A percentile compares a stretch with the other conserved stretches of the same genome.
phyloP scores from a whole-genome alignment of 1,139 yeast species.

The Hansenula lynferdii region DNA sequence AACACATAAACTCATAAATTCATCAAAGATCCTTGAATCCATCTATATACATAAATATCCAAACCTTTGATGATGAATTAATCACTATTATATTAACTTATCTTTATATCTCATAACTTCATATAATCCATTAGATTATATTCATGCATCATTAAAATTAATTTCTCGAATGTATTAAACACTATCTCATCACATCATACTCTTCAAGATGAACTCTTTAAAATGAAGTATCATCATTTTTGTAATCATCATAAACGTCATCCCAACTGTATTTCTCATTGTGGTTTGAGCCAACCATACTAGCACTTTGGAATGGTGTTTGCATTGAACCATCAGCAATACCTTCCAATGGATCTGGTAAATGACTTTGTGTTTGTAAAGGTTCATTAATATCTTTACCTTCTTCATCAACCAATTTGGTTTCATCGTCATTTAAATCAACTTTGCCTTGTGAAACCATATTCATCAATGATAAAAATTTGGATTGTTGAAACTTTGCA shows the following conservation, averaged over 20 bases:
- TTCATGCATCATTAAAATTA: too few relatives aligned
- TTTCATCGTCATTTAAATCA: constrained; percentile 20
- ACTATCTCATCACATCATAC: too few relatives aligned
- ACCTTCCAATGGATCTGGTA: constrained; percentile 24
- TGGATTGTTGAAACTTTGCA: constrained; percentile 23
- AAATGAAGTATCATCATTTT: constrained; percentile 22
- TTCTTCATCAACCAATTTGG: constrained; percentile 21
- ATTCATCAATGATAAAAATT: constrained; percentile 24
- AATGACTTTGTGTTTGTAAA: background rate
- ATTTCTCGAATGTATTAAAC: too few relatives aligned
- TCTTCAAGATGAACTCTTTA: constrained; percentile 4
- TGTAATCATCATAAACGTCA: constrained; percentile 24
- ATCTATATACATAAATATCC: too few relatives aligned
- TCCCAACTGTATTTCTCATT: constrained; percentile 20
- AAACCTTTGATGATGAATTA: too few relatives aligned
- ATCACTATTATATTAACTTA: too few relatives aligned
- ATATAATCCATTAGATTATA: too few relatives aligned
- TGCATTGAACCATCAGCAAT: constrained; percentile 16
- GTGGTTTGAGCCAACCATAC: constrained; percentile 13
- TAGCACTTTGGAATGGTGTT: constrained; percentile 19
- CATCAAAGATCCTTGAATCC: too few relatives aligned
- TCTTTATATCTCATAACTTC: too few relatives aligned
- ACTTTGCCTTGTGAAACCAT: constrained; percentile 22
- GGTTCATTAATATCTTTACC: constrained; percentile 29
- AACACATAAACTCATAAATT: too few relatives aligned